Conservation (phyloP, 768 basidiomycete genomes). For the Podaxis rugospora region DNA sequence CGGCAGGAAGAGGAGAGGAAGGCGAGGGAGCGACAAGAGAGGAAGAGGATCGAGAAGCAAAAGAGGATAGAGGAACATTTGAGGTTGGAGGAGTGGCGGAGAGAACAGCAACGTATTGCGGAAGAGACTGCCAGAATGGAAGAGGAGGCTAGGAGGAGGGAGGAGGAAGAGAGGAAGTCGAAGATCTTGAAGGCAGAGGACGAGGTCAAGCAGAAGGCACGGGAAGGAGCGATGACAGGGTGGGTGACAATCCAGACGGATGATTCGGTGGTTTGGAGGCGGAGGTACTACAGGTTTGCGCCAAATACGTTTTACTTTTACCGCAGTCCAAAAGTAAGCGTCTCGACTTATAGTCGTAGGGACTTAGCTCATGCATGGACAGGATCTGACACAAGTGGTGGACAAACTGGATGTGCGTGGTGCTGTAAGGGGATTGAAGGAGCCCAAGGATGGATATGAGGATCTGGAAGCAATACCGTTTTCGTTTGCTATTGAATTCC, state of each 20-base stretch:
- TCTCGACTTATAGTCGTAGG: not conserved
- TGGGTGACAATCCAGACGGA: constrained; percentile 61
- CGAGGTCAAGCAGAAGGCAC: constrained; percentile 32
- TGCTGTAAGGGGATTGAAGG: constrained; percentile 41
- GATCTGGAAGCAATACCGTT: constrained; percentile 61
- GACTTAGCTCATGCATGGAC: constrained; percentile 4
- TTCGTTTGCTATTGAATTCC: constrained; percentile 64
- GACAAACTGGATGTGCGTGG: constrained; percentile 46
- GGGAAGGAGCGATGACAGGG: constrained; percentile 37
- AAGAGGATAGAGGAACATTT: constrained; percentile 45
- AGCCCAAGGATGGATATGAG: constrained; percentile 67
- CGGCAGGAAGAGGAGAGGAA: constrained; percentile 41
- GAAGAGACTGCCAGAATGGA: constrained; percentile 47
- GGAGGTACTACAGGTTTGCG: constrained; percentile 58
- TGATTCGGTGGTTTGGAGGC: constrained; percentile 54
- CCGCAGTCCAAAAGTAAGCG: constrained; percentile 45
- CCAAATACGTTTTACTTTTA: constrained; percentile 44
- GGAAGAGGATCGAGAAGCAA: constrained; percentile 31
- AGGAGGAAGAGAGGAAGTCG: constrained; percentile 37
- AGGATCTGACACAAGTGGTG: constrained; percentile 36
- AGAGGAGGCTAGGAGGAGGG: constrained; percentile 41
- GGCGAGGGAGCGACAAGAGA: constrained; percentile 33
- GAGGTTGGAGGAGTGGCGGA: constrained; percentile 41
- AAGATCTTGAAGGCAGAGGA: constrained; percentile 42
- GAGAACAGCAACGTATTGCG: constrained; percentile 48